Base-by-base conservation (phyloP, 2,329 filamentous ascomycete genomes). In the Cladosporium cucumerinum region DNA sequence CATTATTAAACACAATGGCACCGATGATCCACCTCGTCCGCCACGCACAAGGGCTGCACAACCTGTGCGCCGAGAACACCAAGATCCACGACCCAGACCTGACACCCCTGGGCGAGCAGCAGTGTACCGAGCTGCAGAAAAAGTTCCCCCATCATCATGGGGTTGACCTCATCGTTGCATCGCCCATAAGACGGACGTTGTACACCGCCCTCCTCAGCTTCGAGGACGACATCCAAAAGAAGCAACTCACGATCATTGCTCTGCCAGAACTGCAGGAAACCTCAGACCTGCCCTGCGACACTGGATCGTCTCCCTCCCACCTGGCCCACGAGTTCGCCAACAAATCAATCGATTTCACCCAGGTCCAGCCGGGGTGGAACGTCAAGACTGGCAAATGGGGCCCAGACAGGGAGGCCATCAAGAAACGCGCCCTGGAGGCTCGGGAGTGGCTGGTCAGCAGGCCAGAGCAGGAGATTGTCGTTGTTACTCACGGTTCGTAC, bases 221-320 rank as follows among this genome's bases (percentile, higher is more conserved):
- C 76, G 84, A 82, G 21, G 81, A 85, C 0, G 82, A 80, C 0
- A 82, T 86, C 60, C 72, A 81, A 25, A 71, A 74, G 11, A 65
- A 65, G 21, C 78, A 78, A 63, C 74, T 84, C 63, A 83, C 80
- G 51, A 75, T 96, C 60, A 78, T 89, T 28, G 87, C 88, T 1
- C 79, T 95, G 14, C 91, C 92, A 0, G 86, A 90, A 67, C 79
- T 92, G 5, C 93, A 97, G 78, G 93, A 97, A 77, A 87, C 91
- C 0, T 89, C 87, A 5, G 83, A 87, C 61, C 80, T 88, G 32
- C 88, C 90, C 0, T 93, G 92, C 76, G 93, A 97, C 74, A 88
- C 86, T 1, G 93, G 93, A 2, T 87, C 84, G 39, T 77, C 84
- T 2, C 77, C 81, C 3, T 77, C 78, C 0, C 81, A 81, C 60